A percentile compares a stretch with the other conserved stretches of the same genome.
Evolutionary conservation across 2,329 filamentous ascomycete species (phyloP).

Genomic region (Epichloe brachyelytri): DNA sequence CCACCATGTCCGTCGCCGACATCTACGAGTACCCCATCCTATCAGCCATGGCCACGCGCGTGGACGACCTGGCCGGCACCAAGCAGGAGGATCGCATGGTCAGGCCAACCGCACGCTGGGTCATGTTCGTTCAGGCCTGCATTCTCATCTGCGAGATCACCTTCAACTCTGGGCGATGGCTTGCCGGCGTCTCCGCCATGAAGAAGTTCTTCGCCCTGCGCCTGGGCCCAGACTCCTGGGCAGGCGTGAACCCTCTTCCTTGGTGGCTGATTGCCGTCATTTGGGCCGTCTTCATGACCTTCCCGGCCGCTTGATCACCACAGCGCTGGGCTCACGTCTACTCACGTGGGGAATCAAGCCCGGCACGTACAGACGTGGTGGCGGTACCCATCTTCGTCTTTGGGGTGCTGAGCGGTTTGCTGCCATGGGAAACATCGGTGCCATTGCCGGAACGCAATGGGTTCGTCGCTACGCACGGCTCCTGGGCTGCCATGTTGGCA

Average conservation of each 20-base stretch:
- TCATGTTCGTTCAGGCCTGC: conserved; percentile 8
- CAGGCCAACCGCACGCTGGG: conserved; percentile 9
- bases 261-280: conserved; percentile 8
- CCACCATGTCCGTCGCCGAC: conserved; percentile 11
- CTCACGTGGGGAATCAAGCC: conserved; percentile 9
- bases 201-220: conserved; percentile 8
- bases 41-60: conserved; percentile 7
- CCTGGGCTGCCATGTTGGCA: conserved; percentile 10
- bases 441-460: conserved; percentile 10
- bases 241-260: conserved; percentile 3
- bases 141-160: conserved; percentile 7
- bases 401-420: conserved; percentile 10
- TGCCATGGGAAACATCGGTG: conserved; percentile 3
- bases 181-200: conserved; percentile 4
- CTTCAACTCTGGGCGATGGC: conserved; percentile 6
- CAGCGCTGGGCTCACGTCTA: conserved; percentile 3
- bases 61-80: conserved; percentile 8
- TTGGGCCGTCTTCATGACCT: conserved; percentile 7
- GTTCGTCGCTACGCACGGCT: conserved; percentile 8
- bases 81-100: conserved; percentile 7
- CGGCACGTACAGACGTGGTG: conserved; percentile 9
- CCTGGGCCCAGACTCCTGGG: conserved; percentile 6
- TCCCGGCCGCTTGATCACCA: conserved; percentile 10
- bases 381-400: conserved; percentile 9
- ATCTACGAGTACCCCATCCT: conserved; percentile 11